Evolutionary conservation across 805 yeast species (phyloP), one percentile per base, ranked within the genome.

Genomic region (Candida jianshihensis): DNA sequence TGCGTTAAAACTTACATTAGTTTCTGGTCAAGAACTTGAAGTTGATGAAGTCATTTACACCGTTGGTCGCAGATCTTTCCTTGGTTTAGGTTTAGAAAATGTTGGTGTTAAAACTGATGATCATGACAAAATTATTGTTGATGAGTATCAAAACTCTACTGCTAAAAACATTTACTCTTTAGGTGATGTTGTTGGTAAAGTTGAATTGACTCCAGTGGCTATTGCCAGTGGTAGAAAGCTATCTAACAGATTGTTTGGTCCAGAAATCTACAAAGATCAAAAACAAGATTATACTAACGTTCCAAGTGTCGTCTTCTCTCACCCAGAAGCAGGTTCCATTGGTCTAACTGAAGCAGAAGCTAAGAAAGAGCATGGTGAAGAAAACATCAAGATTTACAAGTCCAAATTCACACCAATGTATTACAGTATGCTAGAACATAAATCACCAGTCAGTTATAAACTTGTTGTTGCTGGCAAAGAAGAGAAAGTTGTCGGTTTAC

Each of bases 141-240:
- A 92, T 59, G 96, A 87, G 63, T 90, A 66, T 63, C 97, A 92
- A 70, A 75, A 78, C 55, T 82, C 97, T 8, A 68, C 75, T 34
- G 73, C 82, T 45, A 66, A 74, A 38, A 72, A 77, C 58, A 70
- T 92, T 45, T 86, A 72, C 57, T 81, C 98, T 2, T 66, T 92
- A 31, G 99, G 99, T 54, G 99, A 92, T 60, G 94, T 90, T 41
- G 82, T 85, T 30, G 97, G 96, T 43, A 78, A 83, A 21, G 82
- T 85, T 31, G 97, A 92, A 67, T 73, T 92, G 52, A 92, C 99
- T 3, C 99, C 99, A 8, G 97, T 88, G 30, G 98, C 98, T 26
- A 92, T 92, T 65, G 97, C 98, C 26, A 89, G 98, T 9, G 99
- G 99, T 42, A 81, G 99, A 63, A 85, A 78, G 59, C 72, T 92